phyloP scores from a whole-genome alignment of 108 stramenopile species.

The Skeletonema menzelii region DNA sequence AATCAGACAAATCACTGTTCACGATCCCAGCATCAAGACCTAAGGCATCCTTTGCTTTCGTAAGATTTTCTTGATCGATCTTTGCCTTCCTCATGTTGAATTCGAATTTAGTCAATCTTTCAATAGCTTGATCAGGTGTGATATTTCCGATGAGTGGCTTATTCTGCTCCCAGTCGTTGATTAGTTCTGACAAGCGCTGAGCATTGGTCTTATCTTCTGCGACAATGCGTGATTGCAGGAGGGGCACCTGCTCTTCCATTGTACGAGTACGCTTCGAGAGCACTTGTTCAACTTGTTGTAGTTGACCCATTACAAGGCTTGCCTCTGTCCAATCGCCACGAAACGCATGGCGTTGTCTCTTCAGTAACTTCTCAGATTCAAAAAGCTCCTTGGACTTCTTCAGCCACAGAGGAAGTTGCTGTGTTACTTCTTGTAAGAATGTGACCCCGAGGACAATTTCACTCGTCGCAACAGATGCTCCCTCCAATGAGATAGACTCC shows the following conservation, averaged over 20 bases:
- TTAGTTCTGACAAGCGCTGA: conserved; percentile 71
- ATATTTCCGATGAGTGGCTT: conserved; percentile 90
- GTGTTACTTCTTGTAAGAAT: conserved; percentile 88
- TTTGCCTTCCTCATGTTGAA: conserved; percentile 75
- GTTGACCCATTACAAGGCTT: conserved; percentile 79
- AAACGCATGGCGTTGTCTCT: conserved; percentile 87
- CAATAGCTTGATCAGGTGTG: conserved; percentile 77
- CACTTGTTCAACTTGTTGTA: conserved; percentile 87
- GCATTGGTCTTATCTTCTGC: conserved; percentile 89
- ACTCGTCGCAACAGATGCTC: conserved; percentile 73
- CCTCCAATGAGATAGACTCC: conserved; percentile 83
- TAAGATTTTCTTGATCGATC: conserved; percentile 77
- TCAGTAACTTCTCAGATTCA: conserved; percentile 85
- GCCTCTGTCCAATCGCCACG: conserved; percentile 91
- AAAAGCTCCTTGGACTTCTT: conserved; percentile 68
- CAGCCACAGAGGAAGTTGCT: conserved; percentile 54
- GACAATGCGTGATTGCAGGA: conserved; percentile 89
- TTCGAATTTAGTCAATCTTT: conserved; percentile 83
- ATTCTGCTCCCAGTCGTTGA: conserved; percentile 79
- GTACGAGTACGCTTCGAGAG: conserved; percentile 75
- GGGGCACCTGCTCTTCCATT: conserved; percentile 92
- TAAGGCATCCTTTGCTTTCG: conserved; percentile 88
- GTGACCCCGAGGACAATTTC: conserved; percentile 94
- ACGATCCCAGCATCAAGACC: conserved; percentile 69
- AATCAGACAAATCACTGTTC: conserved; percentile 55